These are phyloP conservation scores for Mycena polygramma DNA, from an alignment of 768 basidiomycete genomes.

Conservation along the genomic window DNA sequence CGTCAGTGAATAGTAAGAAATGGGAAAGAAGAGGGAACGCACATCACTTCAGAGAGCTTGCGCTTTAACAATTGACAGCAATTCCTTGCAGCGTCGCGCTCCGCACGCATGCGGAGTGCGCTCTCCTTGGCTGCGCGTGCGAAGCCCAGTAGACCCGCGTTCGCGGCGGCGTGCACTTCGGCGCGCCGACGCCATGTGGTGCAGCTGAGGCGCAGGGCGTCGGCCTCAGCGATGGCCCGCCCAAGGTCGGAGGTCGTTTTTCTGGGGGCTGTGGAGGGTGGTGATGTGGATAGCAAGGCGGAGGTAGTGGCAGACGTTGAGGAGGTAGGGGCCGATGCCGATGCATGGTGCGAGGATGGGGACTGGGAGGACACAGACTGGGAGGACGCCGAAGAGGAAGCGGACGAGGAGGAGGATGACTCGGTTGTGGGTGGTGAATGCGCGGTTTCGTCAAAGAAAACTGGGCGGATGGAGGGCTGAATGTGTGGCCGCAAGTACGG, in stretches of 20 bases:
- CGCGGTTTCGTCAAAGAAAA: constrained; percentile 14
- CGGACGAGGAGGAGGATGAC: neutral
- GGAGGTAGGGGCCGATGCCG: too few relatives aligned
- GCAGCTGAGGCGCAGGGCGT: constrained; percentile 22
- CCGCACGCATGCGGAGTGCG: constrained; percentile 25
- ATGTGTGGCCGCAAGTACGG: constrained; percentile 32
- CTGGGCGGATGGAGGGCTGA: constrained; percentile 24
- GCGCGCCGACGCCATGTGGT: constrained; percentile 31
- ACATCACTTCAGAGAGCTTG: constrained; percentile 9
- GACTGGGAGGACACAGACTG: neutral
- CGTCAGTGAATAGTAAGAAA: neutral
- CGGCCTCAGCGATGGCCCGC: constrained; percentile 7
- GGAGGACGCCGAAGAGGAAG: neutral
- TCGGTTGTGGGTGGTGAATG: neutral
- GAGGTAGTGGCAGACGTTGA: neutral
- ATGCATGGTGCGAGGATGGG: too few relatives aligned
- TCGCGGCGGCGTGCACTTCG: constrained; percentile 32
- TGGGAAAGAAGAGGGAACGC: neutral
- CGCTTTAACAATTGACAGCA: neutral
- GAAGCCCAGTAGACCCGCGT: constrained; percentile 23
- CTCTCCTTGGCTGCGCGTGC: constrained; percentile 15
- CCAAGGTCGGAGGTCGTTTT: constrained; percentile 9
- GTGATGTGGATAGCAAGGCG: neutral
- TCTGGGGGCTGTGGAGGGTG: neutral
- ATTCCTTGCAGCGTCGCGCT: constrained; percentile 23